Evolutionary conservation across 345 rosid species (phyloP).

Genomic region (Citrus unshiu): DNA sequence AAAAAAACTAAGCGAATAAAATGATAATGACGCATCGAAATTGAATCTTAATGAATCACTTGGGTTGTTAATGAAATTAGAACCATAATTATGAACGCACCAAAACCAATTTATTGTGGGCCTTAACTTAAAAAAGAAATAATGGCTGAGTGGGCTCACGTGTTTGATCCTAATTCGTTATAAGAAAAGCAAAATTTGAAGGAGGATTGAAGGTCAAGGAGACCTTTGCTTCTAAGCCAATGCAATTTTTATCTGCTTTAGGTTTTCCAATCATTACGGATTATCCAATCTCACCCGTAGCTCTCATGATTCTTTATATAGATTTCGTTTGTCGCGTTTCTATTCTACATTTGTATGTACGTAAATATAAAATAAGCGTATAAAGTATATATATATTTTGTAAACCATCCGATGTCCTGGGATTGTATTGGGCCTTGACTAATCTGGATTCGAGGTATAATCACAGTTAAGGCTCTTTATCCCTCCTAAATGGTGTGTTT

Average conservation of each 20-base stretch:
- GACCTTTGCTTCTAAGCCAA: neutral
- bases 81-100: neutral
- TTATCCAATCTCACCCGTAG: neutral
- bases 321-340: no score
- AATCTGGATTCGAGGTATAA: fast-evolving
- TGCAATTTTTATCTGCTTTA: neutral
- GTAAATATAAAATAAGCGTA: no score
- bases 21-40: neutral
- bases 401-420: fast-evolving
- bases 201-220: no score
- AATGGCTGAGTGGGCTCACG: neutral
- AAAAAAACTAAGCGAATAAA: no score
- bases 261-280: neutral
- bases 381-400: no score
- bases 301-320: no score
- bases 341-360: no score
- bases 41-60: neutral
- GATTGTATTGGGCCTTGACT: fast-evolving
- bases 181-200: neutral
- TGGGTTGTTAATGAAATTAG: neutral
- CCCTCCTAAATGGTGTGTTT: fast-evolving
- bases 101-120: neutral
- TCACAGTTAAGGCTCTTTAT: fast-evolving
- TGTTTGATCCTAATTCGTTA: neutral
- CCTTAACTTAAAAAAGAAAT: neutral